Conservation (phyloP, 208 protist genomes). For the Trichomonas tenax region DNA sequence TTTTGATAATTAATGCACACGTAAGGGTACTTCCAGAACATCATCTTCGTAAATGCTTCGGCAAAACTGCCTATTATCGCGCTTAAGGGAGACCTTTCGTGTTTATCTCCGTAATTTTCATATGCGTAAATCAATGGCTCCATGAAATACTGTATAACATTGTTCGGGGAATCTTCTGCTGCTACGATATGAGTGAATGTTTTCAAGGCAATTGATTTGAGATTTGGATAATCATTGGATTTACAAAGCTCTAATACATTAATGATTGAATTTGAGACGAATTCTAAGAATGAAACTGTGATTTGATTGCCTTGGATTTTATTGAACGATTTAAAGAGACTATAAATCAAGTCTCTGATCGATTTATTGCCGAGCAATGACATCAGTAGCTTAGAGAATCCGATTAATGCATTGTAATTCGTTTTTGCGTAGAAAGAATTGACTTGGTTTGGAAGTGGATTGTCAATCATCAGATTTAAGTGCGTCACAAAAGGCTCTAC, state of each 20-base stretch:
- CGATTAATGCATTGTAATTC: neutral
- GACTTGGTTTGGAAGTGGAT: neutral
- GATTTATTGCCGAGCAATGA: neutral
- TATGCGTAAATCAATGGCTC: neutral
- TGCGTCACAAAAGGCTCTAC: neutral
- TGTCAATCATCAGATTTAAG: neutral
- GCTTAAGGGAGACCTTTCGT: neutral
- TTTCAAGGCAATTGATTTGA: neutral
- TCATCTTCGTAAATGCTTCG: neutral
- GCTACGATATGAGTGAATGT: neutral
- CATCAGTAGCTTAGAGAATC: neutral
- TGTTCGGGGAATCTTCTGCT: neutral
- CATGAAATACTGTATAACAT: neutral
- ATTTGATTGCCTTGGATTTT: neutral
- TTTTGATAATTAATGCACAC: neutral
- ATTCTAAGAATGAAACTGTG: neutral
- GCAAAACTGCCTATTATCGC: neutral
- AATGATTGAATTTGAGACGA: neutral
- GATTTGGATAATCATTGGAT: neutral
- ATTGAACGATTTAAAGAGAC: neutral
- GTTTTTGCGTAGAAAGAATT: neutral
- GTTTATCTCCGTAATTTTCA: neutral
- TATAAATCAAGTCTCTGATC: neutral
- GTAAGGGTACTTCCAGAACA: neutral
- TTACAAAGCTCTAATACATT: neutral